phyloP scores from a whole-genome alignment of 148 eudicot species.

The Chenopodium quinoa region DNA sequence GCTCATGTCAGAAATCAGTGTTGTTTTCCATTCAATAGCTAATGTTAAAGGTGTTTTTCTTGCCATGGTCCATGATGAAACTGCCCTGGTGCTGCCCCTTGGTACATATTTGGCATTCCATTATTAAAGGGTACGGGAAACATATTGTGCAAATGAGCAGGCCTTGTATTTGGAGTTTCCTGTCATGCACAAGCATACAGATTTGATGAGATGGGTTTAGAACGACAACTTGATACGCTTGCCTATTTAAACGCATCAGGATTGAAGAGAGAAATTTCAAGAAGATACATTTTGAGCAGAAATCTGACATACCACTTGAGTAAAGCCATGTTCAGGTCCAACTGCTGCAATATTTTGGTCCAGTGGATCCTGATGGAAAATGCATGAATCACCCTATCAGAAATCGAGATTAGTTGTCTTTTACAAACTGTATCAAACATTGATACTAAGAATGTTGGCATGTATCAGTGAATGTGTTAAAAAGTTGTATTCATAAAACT shows the following conservation, averaged over 20 bases:
- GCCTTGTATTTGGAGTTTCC: constrained; percentile 42
- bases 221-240: background rate
- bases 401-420: constrained; percentile 2
- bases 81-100: constrained; percentile 32
- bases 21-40: constrained; percentile 3
- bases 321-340: constrained; percentile 32
- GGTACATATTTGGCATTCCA: constrained; percentile 32
- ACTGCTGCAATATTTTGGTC: constrained; percentile 28
- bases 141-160: constrained; percentile 42
- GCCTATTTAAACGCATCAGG: background rate
- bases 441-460: background rate
- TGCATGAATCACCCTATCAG: background rate
- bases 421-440: background rate
- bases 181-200: constrained; percentile 20
- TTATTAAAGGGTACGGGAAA: constrained; percentile 40
- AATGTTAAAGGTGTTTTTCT: constrained; percentile 27
- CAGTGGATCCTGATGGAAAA: constrained; percentile 25
- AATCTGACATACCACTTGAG: constrained; percentile 37
- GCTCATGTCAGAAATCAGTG: background rate
- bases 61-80: constrained; percentile 32
- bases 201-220: background rate
- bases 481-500: constrained; percentile 16
- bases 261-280: background rate
- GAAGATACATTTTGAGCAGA: background rate
- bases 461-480: background rate